Conservation (phyloP, 306 rosid genomes). For the Crataegus laevigata region DNA sequence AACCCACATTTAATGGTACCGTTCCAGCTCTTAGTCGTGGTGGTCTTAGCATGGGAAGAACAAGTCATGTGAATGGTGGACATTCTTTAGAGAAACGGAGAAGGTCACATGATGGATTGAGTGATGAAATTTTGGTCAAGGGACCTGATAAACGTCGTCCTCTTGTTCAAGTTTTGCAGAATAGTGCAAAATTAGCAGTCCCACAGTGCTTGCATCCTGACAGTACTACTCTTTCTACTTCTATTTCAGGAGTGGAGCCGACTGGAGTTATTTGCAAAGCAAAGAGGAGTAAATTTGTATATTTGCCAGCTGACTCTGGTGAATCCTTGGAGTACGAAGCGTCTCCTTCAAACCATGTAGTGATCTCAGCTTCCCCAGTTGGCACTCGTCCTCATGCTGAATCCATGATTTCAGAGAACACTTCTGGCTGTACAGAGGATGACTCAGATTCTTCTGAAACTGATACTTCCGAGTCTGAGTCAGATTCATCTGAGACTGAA, state of each 20-base stretch:
- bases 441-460: conserved; percentile 67
- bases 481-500: conserved; percentile 83
- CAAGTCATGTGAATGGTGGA: conserved; percentile 32
- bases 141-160: conserved; percentile 9
- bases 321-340: conserved; percentile 70
- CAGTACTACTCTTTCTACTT: conserved; percentile 26
- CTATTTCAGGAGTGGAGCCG: conserved; percentile 54
- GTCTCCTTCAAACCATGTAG: conserved; percentile 38
- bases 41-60: conserved; percentile 29
- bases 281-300: conserved; percentile 61
- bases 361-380: conserved; percentile 42
- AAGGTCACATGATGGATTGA: conserved; percentile 21
- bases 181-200: conserved; percentile 24
- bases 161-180: conserved; percentile 29
- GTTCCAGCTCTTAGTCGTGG: conserved; percentile 26
- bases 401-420: conserved; percentile 55
- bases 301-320: conserved; percentile 64
- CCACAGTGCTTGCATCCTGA: conserved; percentile 28
- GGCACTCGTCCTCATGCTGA: conserved; percentile 35
- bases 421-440: conserved; percentile 63
- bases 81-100: conserved; percentile 22
- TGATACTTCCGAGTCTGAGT: conserved; percentile 44
- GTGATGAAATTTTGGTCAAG: conserved; percentile 23
- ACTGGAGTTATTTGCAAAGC: conserved; percentile 40
- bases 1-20: conserved; percentile 34